Conservation (phyloP, 495 filamentous ascomycete genomes). For the Aspergillus homomorphus region DNA sequence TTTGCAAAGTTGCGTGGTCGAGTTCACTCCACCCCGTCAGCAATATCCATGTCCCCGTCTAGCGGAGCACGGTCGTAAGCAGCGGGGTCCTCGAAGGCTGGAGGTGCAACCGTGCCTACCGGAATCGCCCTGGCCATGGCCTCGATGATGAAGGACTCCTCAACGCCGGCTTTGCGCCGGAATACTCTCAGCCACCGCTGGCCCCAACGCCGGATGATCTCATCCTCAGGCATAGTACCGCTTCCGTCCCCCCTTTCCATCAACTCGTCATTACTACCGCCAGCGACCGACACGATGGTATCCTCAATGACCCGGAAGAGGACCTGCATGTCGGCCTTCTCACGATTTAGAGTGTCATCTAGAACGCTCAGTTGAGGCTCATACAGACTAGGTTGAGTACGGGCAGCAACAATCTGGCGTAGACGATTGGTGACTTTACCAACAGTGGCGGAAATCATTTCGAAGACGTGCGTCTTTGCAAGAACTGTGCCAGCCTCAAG, state of each 20-base stretch:
- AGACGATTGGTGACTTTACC: constrained; percentile 89
- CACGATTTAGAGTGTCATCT: constrained; percentile 61
- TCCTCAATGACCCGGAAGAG: constrained; percentile 83
- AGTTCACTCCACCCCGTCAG: constrained; percentile 26
- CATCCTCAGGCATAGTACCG: constrained; percentile 48
- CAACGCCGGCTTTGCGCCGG: constrained; percentile 73
- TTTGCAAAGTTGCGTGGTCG: constrained; percentile 8
- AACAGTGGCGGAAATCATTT: constrained; percentile 84
- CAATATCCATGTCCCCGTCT: constrained; percentile 34
- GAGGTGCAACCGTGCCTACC: constrained; percentile 34
- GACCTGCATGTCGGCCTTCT: constrained; percentile 67
- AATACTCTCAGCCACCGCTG: constrained; percentile 84
- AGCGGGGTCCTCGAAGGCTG: constrained; percentile 12
- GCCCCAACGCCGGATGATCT: constrained; percentile 75
- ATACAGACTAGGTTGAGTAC: constrained; percentile 51
- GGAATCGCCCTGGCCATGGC: constrained; percentile 37
- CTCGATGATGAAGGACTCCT: constrained; percentile 61
- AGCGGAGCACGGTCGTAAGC: constrained; percentile 9
- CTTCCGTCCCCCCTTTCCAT: constrained; percentile 52
- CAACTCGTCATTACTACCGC: constrained; percentile 68
- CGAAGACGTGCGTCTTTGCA: constrained; percentile 71
- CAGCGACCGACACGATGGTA: constrained; percentile 66
- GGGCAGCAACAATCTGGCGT: constrained; percentile 71
- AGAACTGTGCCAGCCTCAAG: constrained; percentile 66
- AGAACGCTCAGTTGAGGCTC: constrained; percentile 60